A percentile compares a stretch with the other conserved stretches of the same genome.
phyloP scores from a whole-genome alignment of 2,329 filamentous ascomycete species.

The Drechslera avenae region DNA sequence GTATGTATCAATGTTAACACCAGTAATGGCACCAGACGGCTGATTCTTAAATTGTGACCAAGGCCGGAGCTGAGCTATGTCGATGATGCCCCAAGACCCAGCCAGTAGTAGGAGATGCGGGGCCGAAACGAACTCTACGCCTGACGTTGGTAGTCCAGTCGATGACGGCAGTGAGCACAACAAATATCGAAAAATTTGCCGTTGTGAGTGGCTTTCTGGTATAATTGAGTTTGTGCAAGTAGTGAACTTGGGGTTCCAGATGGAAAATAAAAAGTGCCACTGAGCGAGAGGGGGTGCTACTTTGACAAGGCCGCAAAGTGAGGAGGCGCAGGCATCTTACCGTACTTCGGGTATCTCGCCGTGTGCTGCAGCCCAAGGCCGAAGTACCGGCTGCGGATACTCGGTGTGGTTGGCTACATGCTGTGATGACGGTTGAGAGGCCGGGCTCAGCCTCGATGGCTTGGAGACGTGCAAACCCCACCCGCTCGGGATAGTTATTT shows the following conservation, averaged over 20 bases:
- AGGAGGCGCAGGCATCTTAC: slow-evolving; percentile 28
- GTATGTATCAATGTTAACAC: slow-evolving; percentile 20
- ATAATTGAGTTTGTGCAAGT: not conserved
- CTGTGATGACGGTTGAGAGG: slow-evolving; percentile 16
- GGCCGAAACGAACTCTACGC: slow-evolving; percentile 35
- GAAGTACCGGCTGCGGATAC: slow-evolving; percentile 21
- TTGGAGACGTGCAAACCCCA: slow-evolving; percentile 21
- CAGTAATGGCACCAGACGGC: slow-evolving; percentile 4
- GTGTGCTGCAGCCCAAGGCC: slow-evolving; percentile 26
- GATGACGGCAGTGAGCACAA: slow-evolving; percentile 26
- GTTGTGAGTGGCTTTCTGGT: not conserved
- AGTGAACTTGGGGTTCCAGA: not conserved
- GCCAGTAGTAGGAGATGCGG: slow-evolving; percentile 34
- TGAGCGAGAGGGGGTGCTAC: slow-evolving; percentile 9
- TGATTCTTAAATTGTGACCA: slow-evolving; percentile 18
- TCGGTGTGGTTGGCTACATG: slow-evolving; percentile 26
- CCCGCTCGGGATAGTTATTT: slow-evolving; percentile 24
- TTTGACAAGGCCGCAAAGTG: slow-evolving; percentile 12
- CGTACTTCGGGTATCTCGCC: slow-evolving; percentile 20
- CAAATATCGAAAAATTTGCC: not conserved
- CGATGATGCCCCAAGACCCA: slow-evolving; percentile 26
- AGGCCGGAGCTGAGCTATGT: slow-evolving; percentile 16
- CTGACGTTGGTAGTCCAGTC: slow-evolving; percentile 23
- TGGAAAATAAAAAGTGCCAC: slow-evolving; percentile 6
- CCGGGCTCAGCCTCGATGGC: slow-evolving; percentile 29